Base-by-base conservation (phyloP, 1,284 basidiomycete genomes). In the Pyrrhoderma noxium region DNA sequence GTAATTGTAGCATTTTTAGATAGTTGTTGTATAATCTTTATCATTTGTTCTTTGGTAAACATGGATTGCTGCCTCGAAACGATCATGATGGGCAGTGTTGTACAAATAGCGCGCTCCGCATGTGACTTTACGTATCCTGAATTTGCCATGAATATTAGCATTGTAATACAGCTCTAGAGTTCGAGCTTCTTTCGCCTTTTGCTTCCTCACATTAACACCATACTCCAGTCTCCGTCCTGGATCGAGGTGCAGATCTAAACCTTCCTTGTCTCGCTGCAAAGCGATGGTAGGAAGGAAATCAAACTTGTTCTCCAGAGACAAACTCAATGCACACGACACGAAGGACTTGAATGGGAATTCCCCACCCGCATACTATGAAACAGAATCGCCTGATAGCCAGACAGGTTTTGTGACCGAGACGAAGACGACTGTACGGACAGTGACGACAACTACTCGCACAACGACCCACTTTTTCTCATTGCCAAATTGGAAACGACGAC, bases 401-500 rank as follows among this genome's bases (percentile, higher is more conserved):
- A 18, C 50, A 25, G 45, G 57, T 70, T n/a, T 64, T 70, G 38
- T 56, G 74, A 22, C 47, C 48, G 8, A 75, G 44, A 62, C 74
- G 39, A 74, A 73, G 60, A 75, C 70, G 27, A 75, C 71, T 21
- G 74, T 75, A 21, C 79, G 76, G 5, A 72, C 70, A 46, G 68
- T 76, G 19, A 71, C 70, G 8, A 76, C 75, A 13, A 77, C 74
- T 14, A 74, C 75, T 0, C 69, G 72, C 16, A 70, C 71, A 3
- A 71, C 68, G 42, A 73, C 77, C 64, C 27, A 31, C 27, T 79
- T 85, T 67, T 79, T 85, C 63, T 79, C 82, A 35, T 63, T 81
- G 23, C 79, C 82, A 16, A 70, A 74, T 52, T 84, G 82, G 83
- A 76, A 71, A 60, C 80, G 76, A 58, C 77, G 76, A 49, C 67